These are phyloP conservation scores for Penicillium longicatenatum DNA, from an alignment of 495 filamentous ascomycete species.

Conservation along the genomic window DNA sequence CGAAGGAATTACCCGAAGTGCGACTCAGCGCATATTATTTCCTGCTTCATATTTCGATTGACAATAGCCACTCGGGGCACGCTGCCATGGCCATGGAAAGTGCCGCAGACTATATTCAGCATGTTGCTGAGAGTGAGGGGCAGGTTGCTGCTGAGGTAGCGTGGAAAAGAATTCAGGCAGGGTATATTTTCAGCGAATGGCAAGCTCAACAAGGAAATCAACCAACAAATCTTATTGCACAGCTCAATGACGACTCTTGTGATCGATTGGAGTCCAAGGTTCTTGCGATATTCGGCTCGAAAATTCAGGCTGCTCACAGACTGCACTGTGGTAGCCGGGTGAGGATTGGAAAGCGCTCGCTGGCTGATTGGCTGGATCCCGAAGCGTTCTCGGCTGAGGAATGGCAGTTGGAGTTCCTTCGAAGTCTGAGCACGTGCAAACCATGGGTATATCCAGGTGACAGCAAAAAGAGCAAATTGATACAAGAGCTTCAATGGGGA, in stretches of 20 bases:
- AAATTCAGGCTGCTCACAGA: conserved; percentile 31
- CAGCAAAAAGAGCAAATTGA: conserved; percentile 36
- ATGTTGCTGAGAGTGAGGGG: conserved; percentile 22
- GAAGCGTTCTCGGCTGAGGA: conserved; percentile 18
- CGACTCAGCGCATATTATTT: conserved; percentile 51
- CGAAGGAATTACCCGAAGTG: conserved; percentile 47
- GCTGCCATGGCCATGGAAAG: conserved; percentile 46
- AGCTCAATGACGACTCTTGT: neutral
- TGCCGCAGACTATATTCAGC: conserved; percentile 40
- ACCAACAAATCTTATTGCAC: neutral
- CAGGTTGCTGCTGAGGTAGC: conserved; percentile 27
- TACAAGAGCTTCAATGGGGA: conserved; percentile 43
- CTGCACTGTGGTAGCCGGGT: conserved; percentile 38
- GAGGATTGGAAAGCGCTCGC: conserved; percentile 30
- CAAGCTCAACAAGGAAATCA: conserved; percentile 10
- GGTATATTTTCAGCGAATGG: conserved; percentile 42
- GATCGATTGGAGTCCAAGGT: conserved; percentile 14
- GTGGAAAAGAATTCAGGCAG: conserved; percentile 52
- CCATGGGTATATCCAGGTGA: conserved; percentile 44
- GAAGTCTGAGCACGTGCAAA: conserved; percentile 21
- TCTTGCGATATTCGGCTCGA: conserved; percentile 30
- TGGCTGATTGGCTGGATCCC: conserved; percentile 42
- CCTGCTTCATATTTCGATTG: conserved; percentile 53
- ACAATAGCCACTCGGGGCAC: conserved; percentile 52
- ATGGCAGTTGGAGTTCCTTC: conserved; percentile 32